Conservation (phyloP, 192 early-diverging fungal species). For the Coemansia sp. region DNA sequence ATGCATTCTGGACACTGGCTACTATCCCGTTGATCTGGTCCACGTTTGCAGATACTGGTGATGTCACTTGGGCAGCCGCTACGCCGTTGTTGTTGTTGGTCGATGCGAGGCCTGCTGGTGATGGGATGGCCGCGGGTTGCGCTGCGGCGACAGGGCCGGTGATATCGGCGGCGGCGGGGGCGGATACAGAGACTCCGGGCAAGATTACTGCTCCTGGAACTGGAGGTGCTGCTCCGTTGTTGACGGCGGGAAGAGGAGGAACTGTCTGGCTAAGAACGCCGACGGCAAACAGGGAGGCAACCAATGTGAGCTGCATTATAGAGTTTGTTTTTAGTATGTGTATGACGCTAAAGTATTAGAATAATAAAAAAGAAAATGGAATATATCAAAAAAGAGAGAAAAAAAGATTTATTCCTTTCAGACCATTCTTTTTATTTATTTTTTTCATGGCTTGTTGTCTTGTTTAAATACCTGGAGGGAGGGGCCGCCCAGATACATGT, state of each 20-base stretch:
- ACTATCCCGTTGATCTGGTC: conserved; percentile 4
- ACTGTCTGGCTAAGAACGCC: conserved; percentile 28
- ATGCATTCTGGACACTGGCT: conserved; percentile 7
- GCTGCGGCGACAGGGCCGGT: not conserved
- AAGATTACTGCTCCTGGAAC: not conserved
- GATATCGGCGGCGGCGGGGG: not conserved
- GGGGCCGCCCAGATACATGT: too few relatives aligned
- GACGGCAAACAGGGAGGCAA: conserved; percentile 27
- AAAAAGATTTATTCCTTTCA: not conserved
- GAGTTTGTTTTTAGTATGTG: not conserved
- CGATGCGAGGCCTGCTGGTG: conserved; percentile 4
- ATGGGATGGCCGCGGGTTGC: conserved; percentile 3
- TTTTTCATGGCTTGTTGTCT: not conserved
- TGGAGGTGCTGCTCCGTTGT: not conserved
- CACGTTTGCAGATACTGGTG: not conserved
- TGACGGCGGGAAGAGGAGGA: conserved; percentile 1
- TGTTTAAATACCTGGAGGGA: too few relatives aligned
- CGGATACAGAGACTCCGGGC: not conserved
- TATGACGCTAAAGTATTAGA: conserved; percentile 8
- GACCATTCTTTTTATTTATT: not conserved
- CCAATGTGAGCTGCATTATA: conserved; percentile 34
- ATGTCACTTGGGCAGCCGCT: not conserved
- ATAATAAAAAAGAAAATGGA: not conserved
- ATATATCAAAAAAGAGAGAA: not conserved
- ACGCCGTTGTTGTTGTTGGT: conserved; percentile 7